A percentile compares a stretch with the other conserved stretches of the same genome.
These are phyloP conservation scores for Heterobasidion irregulare DNA, from an alignment of 1,284 basidiomycete genomes.

Conservation along the genomic window DNA sequence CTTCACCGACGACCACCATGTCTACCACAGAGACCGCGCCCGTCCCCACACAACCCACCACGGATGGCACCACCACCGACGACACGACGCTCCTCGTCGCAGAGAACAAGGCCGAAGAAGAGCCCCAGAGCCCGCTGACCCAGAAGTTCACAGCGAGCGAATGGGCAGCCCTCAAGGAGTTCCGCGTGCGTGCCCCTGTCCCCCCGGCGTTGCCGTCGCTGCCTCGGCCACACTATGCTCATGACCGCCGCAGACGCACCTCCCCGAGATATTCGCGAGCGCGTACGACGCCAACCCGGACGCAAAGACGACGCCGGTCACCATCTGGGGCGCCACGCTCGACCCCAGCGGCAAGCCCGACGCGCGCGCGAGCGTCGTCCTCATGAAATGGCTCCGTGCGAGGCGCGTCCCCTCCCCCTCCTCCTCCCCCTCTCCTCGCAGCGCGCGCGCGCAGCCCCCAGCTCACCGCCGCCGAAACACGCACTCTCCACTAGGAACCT, in stretches of 20 bases:
- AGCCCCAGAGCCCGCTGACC: conserved; percentile 63
- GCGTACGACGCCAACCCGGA: conserved; percentile 48
- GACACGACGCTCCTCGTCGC: conserved; percentile 1
- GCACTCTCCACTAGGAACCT: conserved; percentile 35
- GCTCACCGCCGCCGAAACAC: not conserved
- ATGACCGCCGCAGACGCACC: conserved; percentile 28
- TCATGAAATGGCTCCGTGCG: conserved; percentile 74
- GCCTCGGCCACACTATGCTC: not conserved
- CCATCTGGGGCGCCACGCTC: conserved; percentile 63
- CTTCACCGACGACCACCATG: not conserved
- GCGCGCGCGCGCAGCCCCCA: not conserved
- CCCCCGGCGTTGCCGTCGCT: not conserved
- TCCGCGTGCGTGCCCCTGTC: conserved; percentile 38
- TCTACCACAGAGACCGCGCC: not conserved
- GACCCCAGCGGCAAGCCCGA: conserved; percentile 42
- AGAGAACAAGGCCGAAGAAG: conserved; percentile 16
- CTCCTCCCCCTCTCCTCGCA: not conserved
- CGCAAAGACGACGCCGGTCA: conserved; percentile 40
- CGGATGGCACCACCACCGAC: not conserved
- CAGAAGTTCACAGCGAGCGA: conserved; percentile 59
- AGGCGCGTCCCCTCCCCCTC: too few relatives aligned
- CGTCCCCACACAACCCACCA: not conserved
- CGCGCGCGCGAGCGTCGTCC: conserved; percentile 58
- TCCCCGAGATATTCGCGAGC: conserved; percentile 50
- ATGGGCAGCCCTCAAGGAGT: conserved; percentile 58